A percentile compares a stretch with the other conserved stretches of the same genome.
These are phyloP conservation scores for Ophiostoma ips DNA, from an alignment of 2,329 filamentous ascomycete species.

Conservation along the genomic window DNA sequence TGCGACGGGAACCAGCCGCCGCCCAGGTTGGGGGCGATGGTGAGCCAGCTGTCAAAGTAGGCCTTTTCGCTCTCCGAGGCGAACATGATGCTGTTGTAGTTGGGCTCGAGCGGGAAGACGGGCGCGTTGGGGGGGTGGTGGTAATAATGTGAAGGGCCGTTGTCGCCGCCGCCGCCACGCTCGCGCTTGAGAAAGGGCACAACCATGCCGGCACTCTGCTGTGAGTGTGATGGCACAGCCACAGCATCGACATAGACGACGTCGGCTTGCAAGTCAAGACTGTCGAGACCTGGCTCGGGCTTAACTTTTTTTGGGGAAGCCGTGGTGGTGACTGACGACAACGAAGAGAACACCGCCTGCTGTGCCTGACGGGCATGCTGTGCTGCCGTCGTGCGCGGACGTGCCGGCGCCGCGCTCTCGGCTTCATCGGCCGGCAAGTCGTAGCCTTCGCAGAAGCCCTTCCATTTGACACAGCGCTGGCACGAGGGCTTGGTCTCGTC, in stretches of 20 bases:
- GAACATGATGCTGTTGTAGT: slow-evolving; percentile 11
- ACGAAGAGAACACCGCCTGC: too few species aligned
- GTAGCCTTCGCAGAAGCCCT: slow-evolving; percentile 18
- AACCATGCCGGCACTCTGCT: not conserved
- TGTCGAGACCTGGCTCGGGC: too few species aligned
- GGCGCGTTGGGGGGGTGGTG: not conserved
- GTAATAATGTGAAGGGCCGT: too few species aligned
- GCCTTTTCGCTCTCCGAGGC: slow-evolving; percentile 13
- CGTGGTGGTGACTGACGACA: too few species aligned
- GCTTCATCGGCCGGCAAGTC: too few species aligned
- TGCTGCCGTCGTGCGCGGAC: too few species aligned
- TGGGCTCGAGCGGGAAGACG: slow-evolving; percentile 4
- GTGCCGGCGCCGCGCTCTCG: too few species aligned
- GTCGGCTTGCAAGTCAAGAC: too few species aligned
- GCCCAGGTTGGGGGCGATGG: slow-evolving; percentile 15
- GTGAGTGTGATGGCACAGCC: too few species aligned
- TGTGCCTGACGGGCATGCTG: too few species aligned
- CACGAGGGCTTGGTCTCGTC: slow-evolving; percentile 20
- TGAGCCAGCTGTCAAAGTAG: slow-evolving; percentile 19
- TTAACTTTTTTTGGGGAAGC: too few species aligned
- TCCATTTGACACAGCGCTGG: slow-evolving; percentile 18
- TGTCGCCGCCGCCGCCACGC: slow-evolving; percentile 3
- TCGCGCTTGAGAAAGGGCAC: not conserved
- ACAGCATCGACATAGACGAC: too few species aligned
- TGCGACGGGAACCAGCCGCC: slow-evolving; percentile 20